Percentiles rank a stretch among this genome's conserved stretches.
phyloP scores from a whole-genome alignment of 2,329 filamentous ascomycete species.

The Thielaviopsis ethacetica region DNA sequence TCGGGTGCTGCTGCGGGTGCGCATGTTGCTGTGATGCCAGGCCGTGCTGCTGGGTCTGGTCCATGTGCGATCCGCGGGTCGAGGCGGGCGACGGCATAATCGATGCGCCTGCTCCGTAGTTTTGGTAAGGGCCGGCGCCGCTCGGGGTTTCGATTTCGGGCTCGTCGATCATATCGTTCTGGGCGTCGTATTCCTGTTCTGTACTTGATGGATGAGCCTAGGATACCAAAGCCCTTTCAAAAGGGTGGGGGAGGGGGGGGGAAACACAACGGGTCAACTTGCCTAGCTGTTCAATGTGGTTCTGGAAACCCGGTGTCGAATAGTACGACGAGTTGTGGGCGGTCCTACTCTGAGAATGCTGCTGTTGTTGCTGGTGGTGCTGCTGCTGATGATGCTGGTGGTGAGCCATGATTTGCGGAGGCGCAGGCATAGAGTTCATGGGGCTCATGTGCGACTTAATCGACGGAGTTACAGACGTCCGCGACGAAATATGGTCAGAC shows the following conservation, averaged over 20 bases:
- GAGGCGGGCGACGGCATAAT: constrained; percentile 29
- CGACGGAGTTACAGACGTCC: constrained; percentile 13
- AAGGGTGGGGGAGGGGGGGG: constrained; percentile 28
- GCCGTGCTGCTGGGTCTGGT: not conserved
- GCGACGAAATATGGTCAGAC: constrained; percentile 24
- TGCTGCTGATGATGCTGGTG: constrained; percentile 1
- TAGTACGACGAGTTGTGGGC: constrained; percentile 44
- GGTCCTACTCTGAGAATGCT: constrained; percentile 5
- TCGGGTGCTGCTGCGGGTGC: constrained; percentile 22
- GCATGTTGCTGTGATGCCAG: constrained; percentile 16
- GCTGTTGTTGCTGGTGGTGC: constrained; percentile 9
- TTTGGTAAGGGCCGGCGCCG: constrained; percentile 49
- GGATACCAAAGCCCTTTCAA: constrained; percentile 44
- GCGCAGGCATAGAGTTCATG: constrained; percentile 15
- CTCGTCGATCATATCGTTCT: constrained; percentile 77
- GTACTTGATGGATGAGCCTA: constrained; percentile 49
- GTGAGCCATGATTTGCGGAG: constrained; percentile 4
- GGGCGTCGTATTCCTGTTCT: constrained; percentile 97
- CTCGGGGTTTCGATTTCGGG: constrained; percentile 51
- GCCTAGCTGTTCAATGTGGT: constrained; percentile 90
- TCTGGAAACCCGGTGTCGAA: constrained; percentile 68
- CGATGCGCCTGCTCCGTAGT: constrained; percentile 15
- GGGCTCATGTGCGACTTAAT: constrained; percentile 26
- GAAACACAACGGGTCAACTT: constrained; percentile 50
- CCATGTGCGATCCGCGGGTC: constrained; percentile 26